phyloP scores from a whole-genome alignment of 2,329 filamentous ascomycete genomes.

The Xylaria sp. region DNA sequence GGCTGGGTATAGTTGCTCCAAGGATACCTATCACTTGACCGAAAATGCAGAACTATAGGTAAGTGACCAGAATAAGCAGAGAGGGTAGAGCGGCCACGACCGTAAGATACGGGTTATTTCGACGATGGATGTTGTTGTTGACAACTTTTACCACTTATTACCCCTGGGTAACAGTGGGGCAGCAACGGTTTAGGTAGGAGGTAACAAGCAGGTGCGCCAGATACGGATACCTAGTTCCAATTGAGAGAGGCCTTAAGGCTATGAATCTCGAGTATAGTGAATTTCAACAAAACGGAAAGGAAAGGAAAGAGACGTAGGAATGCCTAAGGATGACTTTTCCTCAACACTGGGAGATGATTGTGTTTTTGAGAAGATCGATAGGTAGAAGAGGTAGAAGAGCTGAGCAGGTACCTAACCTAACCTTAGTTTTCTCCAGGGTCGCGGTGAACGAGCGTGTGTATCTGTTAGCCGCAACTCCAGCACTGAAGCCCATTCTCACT shows the following conservation, averaged over 20 bases:
- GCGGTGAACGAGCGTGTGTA: constrained; percentile 10
- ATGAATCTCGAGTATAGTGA: not conserved
- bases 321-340: constrained; percentile 2
- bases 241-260: not conserved
- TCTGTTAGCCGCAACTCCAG: constrained; percentile 16
- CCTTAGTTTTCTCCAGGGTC: constrained; percentile 3
- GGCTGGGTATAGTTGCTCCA: too few species aligned
- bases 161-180: too few species aligned
- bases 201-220: too few species aligned
- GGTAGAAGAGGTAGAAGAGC: constrained; percentile 3
- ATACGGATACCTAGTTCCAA: too few species aligned
- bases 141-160: too few species aligned
- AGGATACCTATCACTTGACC: too few species aligned
- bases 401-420: not conserved
- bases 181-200: too few species aligned
- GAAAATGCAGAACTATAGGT: too few species aligned
- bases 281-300: not conserved
- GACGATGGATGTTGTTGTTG: too few species aligned
- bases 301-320: not conserved
- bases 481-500: not conserved
- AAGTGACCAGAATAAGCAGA: too few species aligned
- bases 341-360: not conserved
- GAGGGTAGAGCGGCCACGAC: too few species aligned
- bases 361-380: not conserved
- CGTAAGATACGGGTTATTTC: too few species aligned